Base-by-base conservation (phyloP, 2,329 filamentous ascomycete genomes). In the Fusarium algeriense region DNA sequence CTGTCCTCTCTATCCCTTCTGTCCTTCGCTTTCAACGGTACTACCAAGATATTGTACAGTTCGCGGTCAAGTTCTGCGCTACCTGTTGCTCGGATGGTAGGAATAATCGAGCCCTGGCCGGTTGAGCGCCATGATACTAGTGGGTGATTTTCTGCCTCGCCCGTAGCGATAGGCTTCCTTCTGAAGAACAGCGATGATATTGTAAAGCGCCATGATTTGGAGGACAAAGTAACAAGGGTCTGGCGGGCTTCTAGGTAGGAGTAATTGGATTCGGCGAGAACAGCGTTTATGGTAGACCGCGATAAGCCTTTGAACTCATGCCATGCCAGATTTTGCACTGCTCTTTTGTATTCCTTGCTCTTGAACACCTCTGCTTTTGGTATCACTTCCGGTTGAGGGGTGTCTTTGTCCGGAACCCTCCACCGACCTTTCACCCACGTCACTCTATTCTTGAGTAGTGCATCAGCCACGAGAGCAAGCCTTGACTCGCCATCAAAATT, bases 211-310 rank as follows among this genome's bases (percentile, higher is more conserved):
- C 93, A 96, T 37, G 93, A 93, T 78, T 90, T 92, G 46, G 88
- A 88, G 10, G 91, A 90, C 15, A 95, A 81, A 3, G 86, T 86
- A 57, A 92, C 87, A 19, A 96, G 87, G 4, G 91, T 92, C 19
- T 87, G 88, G 38, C 93, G 87, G 15, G 92, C 90, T 34, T 91
- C 87, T 26, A 91, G 89, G 75, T 95, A 96, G 12, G 91, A 92
- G 80, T 93, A 90, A 81, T 96, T 96, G 76, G 88, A 89, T 79
- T 96, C 93, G 53, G 92, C 93, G 50, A 96, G 86, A 11, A 96
- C 92, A 12, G 91, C 93, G 76, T 91, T 89, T 80, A 95, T 92
- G 6, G 92, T 90, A 3, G 92, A 93, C 63, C 88, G 88, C 15
- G 91, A 90, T 44, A 95, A 82, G 23, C 90, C 91, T 75, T 90